Conservation (phyloP, 306 rosid species). For the Vigna unguiculata region DNA sequence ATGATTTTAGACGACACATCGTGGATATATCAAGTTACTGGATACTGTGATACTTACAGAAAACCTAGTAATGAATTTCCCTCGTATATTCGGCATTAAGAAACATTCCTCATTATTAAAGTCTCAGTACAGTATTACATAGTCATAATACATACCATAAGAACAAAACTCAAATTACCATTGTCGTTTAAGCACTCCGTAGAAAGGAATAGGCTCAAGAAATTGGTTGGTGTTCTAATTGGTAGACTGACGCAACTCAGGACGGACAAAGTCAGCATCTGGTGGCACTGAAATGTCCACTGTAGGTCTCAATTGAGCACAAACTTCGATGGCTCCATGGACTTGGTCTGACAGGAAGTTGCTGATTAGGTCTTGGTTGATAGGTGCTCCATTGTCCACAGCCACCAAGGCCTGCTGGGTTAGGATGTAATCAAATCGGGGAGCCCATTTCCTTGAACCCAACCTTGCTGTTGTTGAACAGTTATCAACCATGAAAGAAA, state of each 20-base stretch:
- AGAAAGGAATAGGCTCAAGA: constrained; percentile 29
- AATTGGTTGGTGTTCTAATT: constrained; percentile 44
- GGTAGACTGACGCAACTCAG: constrained; percentile 81
- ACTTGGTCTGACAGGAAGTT: constrained; percentile 94
- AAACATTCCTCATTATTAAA: constrained; percentile 42
- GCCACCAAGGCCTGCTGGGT: constrained; percentile 97
- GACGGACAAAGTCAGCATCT: constrained; percentile 96
- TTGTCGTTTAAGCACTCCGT: constrained; percentile 9
- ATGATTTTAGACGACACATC: not conserved
- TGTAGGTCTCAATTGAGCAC: constrained; percentile 93
- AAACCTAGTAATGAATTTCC: not conserved
- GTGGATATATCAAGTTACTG: not conserved
- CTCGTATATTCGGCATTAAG: not conserved
- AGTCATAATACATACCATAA: constrained; percentile 30
- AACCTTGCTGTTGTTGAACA: constrained; percentile 97
- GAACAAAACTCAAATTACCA: constrained; percentile 37
- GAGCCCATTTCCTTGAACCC: constrained; percentile 99
- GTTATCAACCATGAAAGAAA: constrained; percentile 97
- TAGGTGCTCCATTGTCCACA: constrained; percentile 69
- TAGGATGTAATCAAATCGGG: constrained; percentile 85
- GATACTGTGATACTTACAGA: not conserved
- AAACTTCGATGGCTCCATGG: constrained; percentile 88
- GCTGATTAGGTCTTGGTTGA: constrained; percentile 85
- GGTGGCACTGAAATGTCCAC: constrained; percentile 87
- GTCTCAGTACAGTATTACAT: constrained; percentile 23